Percentiles rank a stretch among this genome's conserved stretches.
These are phyloP conservation scores for Fusarium transvaalense DNA, from an alignment of 2,329 filamentous ascomycete species.

Conservation along the genomic window DNA sequence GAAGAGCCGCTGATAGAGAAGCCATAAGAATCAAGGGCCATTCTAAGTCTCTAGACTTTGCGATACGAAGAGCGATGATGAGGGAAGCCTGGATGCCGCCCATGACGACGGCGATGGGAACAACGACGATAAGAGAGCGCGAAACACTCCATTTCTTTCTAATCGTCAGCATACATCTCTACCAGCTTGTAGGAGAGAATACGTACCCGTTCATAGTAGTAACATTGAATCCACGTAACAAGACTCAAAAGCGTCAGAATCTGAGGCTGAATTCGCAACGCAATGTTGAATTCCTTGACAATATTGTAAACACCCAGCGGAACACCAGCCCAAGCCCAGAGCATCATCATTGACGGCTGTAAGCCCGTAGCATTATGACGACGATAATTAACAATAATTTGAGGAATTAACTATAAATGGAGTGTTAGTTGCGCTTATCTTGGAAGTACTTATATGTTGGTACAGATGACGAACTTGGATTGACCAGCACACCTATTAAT, in stretches of 20 bases:
- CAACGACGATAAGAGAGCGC: conserved; percentile 62
- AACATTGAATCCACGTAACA: conserved; percentile 59
- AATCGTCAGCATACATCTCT: conserved; percentile 9
- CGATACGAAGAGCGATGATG: conserved; percentile 67
- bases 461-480: conserved; percentile 62
- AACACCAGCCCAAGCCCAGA: conserved; percentile 76
- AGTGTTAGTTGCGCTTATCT: conserved; percentile 1
- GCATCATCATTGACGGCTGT: conserved; percentile 78
- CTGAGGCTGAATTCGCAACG: conserved; percentile 59
- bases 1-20: conserved; percentile 70
- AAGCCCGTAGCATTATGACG: conserved; percentile 74
- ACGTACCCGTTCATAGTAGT: conserved; percentile 57
- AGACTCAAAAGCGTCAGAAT: conserved; percentile 59
- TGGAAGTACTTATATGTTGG: neutral
- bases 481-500: conserved; percentile 69
- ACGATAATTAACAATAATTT: conserved; percentile 76
- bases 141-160: conserved; percentile 64
- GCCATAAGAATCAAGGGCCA: conserved; percentile 78
- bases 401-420: conserved; percentile 69
- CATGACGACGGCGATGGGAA: conserved; percentile 67
- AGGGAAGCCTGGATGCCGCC: conserved; percentile 70
- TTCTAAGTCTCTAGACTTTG: conserved; percentile 57
- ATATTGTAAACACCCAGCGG: conserved; percentile 69
- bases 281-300: conserved; percentile 57
- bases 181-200: accelerated